A percentile compares a stretch with the other conserved stretches of the same genome.
Conservation (phyloP, 1,284 basidiomycete species). For the Moesziomyces parantarcticus region DNA sequence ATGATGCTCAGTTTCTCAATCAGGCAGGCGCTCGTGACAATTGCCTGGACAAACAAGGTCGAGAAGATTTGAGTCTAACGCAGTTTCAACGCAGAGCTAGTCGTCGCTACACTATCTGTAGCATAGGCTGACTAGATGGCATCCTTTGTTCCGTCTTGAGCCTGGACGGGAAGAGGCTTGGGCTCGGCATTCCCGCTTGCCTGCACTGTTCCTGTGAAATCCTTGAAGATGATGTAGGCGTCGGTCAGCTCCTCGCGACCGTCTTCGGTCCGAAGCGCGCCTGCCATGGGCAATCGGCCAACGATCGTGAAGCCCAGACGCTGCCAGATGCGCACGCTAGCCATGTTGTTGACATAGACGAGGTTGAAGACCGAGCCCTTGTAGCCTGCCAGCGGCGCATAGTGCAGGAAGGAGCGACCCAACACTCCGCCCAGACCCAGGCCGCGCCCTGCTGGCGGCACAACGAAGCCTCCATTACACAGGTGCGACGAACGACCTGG, state of each 20-base stretch:
- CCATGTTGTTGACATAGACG: constrained; percentile 84
- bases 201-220: constrained; percentile 70
- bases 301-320: constrained; percentile 82
- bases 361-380: constrained; percentile 91
- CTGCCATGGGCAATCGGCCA: constrained; percentile 86
- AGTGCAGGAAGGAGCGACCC: constrained; percentile 82
- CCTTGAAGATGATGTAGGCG: constrained; percentile 86
- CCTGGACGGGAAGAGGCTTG: constrained; percentile 8
- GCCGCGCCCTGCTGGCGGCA: constrained; percentile 77
- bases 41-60: neutral
- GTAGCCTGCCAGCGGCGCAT: constrained; percentile 76
- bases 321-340: constrained; percentile 85
- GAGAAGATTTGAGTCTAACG: neutral
- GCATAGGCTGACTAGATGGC: neutral
- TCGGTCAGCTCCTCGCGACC: constrained; percentile 83
- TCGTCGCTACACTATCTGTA: too few relatives aligned
- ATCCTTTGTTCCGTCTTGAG: constrained; percentile 14
- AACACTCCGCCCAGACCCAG: constrained; percentile 79
- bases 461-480: constrained; percentile 90
- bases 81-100: too few relatives aligned
- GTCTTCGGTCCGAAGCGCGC: constrained; percentile 74
- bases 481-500: constrained; percentile 88
- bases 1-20: constrained; percentile 1
- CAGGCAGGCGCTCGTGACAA: neutral
- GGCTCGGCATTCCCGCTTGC: constrained; percentile 4